These are phyloP conservation scores for Sordaria brevicollis DNA, from an alignment of 495 filamentous ascomycete genomes.

Conservation along the genomic window DNA sequence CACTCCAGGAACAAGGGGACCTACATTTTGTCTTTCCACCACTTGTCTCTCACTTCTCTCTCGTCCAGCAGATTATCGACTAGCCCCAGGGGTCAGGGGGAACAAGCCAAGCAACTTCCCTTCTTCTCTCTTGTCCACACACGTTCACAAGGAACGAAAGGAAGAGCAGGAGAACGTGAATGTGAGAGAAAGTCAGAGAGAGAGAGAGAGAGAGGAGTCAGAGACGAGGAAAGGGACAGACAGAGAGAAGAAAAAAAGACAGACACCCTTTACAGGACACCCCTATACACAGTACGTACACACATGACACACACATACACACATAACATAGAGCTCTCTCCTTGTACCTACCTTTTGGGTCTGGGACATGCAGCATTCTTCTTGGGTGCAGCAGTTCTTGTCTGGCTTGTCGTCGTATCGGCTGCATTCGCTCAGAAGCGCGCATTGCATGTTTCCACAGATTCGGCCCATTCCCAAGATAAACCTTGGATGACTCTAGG, in stretches of 20 bases:
- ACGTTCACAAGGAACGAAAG: neutral
- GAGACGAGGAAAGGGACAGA: neutral
- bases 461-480: slow-evolving; percentile 10
- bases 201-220: neutral
- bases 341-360: neutral
- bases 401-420: slow-evolving; percentile 1
- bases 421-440: slow-evolving; percentile 15
- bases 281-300: neutral
- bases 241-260: neutral
- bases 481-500: neutral
- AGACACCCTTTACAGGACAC: neutral
- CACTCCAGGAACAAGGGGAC: slow-evolving; percentile 1
- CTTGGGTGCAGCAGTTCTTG: neutral
- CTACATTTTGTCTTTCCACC: neutral
- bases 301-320: neutral
- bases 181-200: neutral
- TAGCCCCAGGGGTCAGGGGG: neutral
- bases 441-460: slow-evolving; percentile 14
- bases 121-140: neutral
- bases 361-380: slow-evolving; percentile 1
- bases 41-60: neutral
- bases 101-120: neutral
- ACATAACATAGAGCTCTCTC: neutral
- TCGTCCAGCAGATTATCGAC: neutral
- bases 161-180: neutral